Evolutionary conservation across 2,329 filamentous ascomycete genomes (phyloP).

Genomic region (Lachnellula occidentalis): DNA sequence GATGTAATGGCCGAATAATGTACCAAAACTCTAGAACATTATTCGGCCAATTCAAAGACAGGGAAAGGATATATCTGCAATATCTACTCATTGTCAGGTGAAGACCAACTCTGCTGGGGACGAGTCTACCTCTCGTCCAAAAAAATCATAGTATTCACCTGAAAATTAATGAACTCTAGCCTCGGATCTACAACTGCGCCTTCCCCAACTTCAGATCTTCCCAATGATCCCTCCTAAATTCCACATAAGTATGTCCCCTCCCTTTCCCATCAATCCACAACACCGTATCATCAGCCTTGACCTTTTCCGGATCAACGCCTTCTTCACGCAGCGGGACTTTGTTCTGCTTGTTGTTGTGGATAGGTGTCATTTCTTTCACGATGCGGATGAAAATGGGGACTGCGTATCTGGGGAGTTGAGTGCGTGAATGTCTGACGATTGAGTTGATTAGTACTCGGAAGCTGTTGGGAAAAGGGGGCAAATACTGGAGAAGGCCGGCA

Average conservation of each 20-base stretch:
- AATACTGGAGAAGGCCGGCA: slow-evolving; percentile 48
- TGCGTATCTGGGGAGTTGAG: slow-evolving; percentile 64
- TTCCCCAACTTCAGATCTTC: slow-evolving; percentile 40
- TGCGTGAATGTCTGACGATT: slow-evolving; percentile 43
- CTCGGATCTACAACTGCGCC: slow-evolving; percentile 37
- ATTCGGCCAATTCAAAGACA: no score
- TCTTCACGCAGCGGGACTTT: slow-evolving; percentile 65
- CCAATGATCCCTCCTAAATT: slow-evolving; percentile 57
- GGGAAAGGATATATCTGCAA: no score
- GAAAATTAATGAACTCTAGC: no score
- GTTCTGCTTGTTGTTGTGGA: slow-evolving; percentile 77
- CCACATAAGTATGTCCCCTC: slow-evolving; percentile 49
- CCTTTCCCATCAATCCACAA: slow-evolving; percentile 55
- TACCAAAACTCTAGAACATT: no score
- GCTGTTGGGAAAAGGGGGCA: not conserved
- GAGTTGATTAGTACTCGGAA: slow-evolving; percentile 1
- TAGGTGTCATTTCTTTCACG: slow-evolving; percentile 51
- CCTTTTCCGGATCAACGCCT: slow-evolving; percentile 54
- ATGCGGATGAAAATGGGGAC: slow-evolving; percentile 69
- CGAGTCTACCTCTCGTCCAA: no score
- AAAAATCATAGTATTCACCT: no score
- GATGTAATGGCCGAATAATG: no score
- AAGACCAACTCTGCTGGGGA: no score
- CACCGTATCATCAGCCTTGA: slow-evolving; percentile 37
- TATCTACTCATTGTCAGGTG: no score